Conservation (phyloP, 2,329 filamentous ascomycete species). For the Periconia digitata region DNA sequence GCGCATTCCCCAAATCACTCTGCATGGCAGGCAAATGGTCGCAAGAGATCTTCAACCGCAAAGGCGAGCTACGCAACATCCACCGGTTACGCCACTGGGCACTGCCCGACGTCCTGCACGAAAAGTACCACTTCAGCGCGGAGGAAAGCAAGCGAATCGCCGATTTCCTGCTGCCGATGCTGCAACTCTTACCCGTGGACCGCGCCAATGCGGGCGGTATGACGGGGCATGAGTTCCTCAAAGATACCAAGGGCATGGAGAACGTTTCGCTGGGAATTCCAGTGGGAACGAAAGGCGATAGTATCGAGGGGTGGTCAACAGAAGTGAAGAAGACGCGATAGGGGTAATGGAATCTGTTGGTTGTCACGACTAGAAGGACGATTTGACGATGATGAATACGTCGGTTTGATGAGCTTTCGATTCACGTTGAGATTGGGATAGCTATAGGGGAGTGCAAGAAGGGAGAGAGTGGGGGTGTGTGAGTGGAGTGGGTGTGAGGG, state of each 20-base stretch:
- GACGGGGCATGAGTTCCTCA: conserved; percentile 80
- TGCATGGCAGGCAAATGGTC: conserved; percentile 95
- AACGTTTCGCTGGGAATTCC: conserved; percentile 71
- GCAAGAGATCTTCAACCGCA: conserved; percentile 97
- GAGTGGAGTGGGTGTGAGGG: too few species aligned
- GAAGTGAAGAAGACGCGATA: conserved; percentile 69
- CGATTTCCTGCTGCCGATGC: conserved; percentile 85
- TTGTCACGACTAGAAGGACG: background rate
- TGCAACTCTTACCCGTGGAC: conserved; percentile 84
- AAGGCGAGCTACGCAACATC: conserved; percentile 96
- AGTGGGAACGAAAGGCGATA: conserved; percentile 82
- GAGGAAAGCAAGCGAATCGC: conserved; percentile 78
- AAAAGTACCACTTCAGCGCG: conserved; percentile 94
- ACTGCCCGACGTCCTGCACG: conserved; percentile 83
- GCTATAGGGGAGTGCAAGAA: too few species aligned
- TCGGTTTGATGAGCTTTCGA: too few species aligned
- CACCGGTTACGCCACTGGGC: conserved; percentile 96
- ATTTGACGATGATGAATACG: too few species aligned
- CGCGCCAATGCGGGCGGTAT: conserved; percentile 95
- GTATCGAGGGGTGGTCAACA: conserved; percentile 89
- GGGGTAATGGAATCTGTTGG: background rate
- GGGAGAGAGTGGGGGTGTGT: too few species aligned
- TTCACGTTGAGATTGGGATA: too few species aligned
- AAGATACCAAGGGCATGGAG: conserved; percentile 88
- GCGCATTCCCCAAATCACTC: conserved; percentile 87